Percentiles rank a stretch among this genome's conserved stretches.
Evolutionary conservation across 352 stramenopile species (phyloP).

Genomic region (Phytophthora pini): DNA sequence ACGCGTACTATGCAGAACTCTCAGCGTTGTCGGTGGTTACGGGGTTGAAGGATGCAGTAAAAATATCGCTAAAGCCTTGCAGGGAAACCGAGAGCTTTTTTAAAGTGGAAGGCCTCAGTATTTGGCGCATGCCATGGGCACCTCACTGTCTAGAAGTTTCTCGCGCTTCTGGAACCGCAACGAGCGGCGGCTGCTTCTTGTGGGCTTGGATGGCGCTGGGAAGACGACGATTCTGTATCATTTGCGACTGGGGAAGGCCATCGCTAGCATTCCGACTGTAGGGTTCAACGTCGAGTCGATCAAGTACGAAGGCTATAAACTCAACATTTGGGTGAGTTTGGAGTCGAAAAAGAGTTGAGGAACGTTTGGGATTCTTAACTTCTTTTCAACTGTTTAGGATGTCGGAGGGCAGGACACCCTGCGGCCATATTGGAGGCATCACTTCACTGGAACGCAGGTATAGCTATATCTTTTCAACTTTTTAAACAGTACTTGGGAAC

Average conservation of each 20-base stretch:
- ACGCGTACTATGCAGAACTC: conserved; percentile 4
- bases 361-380: neutral
- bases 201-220: conserved; percentile 76
- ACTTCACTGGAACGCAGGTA: conserved; percentile 87
- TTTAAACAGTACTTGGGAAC: too few relatives aligned
- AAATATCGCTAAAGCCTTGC: conserved; percentile 20
- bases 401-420: conserved; percentile 83
- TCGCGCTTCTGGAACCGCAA: conserved; percentile 81
- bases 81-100: conserved; percentile 8
- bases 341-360: neutral
- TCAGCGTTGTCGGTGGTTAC: conserved; percentile 21
- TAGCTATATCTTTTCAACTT: neutral
- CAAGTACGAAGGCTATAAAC: conserved; percentile 71
- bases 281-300: conserved; percentile 88
- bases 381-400: conserved; percentile 47
- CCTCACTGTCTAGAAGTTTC: conserved; percentile 66
- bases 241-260: conserved; percentile 72
- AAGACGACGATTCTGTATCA: conserved; percentile 90
- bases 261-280: conserved; percentile 82
- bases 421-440: conserved; percentile 83
- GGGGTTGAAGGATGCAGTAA: conserved; percentile 24
- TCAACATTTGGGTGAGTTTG: conserved; percentile 76
- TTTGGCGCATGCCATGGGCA: conserved; percentile 69
- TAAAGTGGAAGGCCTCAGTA: too few relatives aligned
- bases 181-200: conserved; percentile 75